Evolutionary conservation across 2,329 filamentous ascomycete genomes (phyloP), one percentile per base, ranked within the genome.

Genomic region (Exophiala sideris): DNA sequence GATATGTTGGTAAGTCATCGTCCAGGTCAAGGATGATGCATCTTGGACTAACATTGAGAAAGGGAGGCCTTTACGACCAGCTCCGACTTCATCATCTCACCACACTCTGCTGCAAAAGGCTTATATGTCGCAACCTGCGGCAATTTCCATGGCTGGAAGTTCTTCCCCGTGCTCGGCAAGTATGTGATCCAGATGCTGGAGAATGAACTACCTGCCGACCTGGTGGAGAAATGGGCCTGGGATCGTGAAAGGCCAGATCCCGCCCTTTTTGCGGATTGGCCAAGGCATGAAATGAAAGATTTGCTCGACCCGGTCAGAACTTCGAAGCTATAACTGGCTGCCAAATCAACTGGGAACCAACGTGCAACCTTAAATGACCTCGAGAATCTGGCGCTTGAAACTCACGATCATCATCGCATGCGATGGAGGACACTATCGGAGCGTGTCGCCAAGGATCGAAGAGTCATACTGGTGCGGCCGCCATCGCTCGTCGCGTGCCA

Each of bases 61-160:
- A 86, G 84, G 84, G 84, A 87, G 59, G 84, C 83, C 8, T 81
- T 86, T 62, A 84, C 82, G 0, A 76, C 81, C 2, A 81, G 73
- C 63, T 74, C 76, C 18, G 83, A 76, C 62, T 76, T 76, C 58
- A 75, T 76, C 58, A 76, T 76, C 61, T 75, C 72, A 3, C 73
- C 73, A 9, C 74, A 76, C 60, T 62, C 73, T 2, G 70, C 68
- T 14, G 66, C 70, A 5, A 66, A 68, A 46, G 71, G 72, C 4
- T 64, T 76, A 0, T 76, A 72, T 56, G 57, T 76, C n/a, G 73
- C 73, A 1, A 73, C 64, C 8, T 66, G 66, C 57, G 66, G 66
- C 9, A 79, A 75, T 49, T 77, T 77, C 38, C 78, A 64, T 62
- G 78, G 67, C 7, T 80, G 73, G 66, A 80, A 80, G 59, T 80